Conservation (phyloP, 805 yeast species). For the Alloascoidea hylecoeti region DNA sequence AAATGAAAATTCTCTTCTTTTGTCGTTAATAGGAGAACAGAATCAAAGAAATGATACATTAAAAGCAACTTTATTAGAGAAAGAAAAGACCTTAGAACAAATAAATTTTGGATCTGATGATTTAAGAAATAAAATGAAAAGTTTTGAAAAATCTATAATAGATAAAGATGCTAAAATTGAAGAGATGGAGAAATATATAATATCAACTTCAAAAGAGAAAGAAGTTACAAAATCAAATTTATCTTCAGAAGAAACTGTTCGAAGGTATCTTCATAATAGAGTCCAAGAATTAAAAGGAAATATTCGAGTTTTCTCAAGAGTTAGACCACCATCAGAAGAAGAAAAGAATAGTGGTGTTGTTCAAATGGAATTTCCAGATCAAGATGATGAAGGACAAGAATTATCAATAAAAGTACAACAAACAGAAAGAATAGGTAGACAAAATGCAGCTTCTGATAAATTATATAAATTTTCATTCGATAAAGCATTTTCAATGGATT, state of each 20-base stretch:
- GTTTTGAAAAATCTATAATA: neutral
- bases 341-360: conserved; percentile 11
- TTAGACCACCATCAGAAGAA: conserved; percentile 37
- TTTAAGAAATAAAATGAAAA: neutral
- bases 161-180: neutral
- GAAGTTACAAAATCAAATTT: conserved; percentile 21
- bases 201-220: conserved; percentile 18
- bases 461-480: conserved; percentile 52
- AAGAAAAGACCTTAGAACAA: neutral
- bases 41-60: neutral
- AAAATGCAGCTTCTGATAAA: conserved; percentile 11
- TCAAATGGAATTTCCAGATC: conserved; percentile 19
- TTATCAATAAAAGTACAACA: conserved; percentile 12
- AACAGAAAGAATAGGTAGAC: too few relatives aligned
- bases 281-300: conserved; percentile 86
- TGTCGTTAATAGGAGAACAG: neutral
- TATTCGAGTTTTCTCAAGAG: conserved; percentile 79
- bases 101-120: neutral
- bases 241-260: conserved; percentile 32
- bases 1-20: neutral
- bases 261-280: conserved; percentile 56
- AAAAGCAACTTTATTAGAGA: neutral
- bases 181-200: neutral
- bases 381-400: conserved; percentile 11
- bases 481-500: conserved; percentile 45